phyloP scores from a whole-genome alignment of 2,329 filamentous ascomycete species.

The Xylaria sp. region DNA sequence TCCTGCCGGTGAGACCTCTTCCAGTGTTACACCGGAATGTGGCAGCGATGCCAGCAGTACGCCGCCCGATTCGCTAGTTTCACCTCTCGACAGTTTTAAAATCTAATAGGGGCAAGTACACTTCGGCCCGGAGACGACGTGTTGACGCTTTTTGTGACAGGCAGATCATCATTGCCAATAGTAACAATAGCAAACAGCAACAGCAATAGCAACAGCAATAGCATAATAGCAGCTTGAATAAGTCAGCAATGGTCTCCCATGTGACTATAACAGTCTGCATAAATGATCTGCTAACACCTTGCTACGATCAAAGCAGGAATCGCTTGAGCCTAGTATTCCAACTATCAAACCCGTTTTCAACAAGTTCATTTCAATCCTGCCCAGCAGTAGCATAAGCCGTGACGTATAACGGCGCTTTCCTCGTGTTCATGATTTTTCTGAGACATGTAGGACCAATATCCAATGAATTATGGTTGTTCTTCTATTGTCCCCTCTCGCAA shows the following conservation, averaged over 20 bases:
- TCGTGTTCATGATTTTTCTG: not conserved
- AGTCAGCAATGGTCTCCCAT: constrained; percentile 10
- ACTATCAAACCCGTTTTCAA: constrained; percentile 15
- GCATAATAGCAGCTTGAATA: not conserved
- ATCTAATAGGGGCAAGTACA: constrained; percentile 32
- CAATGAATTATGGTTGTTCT: constrained; percentile 12
- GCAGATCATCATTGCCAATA: constrained; percentile 3
- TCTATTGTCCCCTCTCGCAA: constrained; percentile 36
- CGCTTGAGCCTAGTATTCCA: constrained; percentile 12
- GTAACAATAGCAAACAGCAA: not conserved
- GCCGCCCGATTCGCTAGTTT: constrained; percentile 35
- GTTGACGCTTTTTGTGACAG: constrained; percentile 23
- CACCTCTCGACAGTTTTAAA: constrained; percentile 11
- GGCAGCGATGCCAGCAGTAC: constrained; percentile 32
- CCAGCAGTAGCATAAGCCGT: constrained; percentile 15
- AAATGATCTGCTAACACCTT: constrained; percentile 15
- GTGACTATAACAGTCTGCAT: not conserved
- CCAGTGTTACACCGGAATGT: constrained; percentile 37
- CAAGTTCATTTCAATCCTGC: constrained; percentile 7
- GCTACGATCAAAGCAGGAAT: constrained; percentile 14
- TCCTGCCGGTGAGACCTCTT: constrained; percentile 31
- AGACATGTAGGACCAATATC: not conserved
- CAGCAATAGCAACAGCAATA: not conserved
- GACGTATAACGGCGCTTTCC: constrained; percentile 20
- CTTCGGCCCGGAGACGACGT: constrained; percentile 30